Percentiles rank a stretch among this genome's conserved stretches.
Conservation (phyloP, 768 basidiomycete species). For the Rhodotorula graminis region DNA sequence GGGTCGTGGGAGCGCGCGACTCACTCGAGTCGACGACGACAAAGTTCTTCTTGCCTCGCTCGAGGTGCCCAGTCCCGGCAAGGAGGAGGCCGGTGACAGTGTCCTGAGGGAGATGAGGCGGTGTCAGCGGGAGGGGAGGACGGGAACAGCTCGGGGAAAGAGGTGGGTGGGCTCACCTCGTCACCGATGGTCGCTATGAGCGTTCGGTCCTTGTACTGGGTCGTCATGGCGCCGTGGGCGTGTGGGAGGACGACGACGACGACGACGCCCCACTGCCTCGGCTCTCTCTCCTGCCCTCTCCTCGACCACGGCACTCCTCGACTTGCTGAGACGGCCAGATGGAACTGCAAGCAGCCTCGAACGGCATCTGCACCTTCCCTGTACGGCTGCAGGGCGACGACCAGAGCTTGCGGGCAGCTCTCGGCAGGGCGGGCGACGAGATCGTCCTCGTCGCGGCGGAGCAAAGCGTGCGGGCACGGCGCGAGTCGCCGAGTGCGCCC, state of each 20-base stretch:
- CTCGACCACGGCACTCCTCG: too few species aligned
- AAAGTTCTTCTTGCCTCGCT: conserved; percentile 95
- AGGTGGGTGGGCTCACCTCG: conserved; percentile 58
- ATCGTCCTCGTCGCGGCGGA: conserved; percentile 6
- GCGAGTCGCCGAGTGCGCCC: background rate
- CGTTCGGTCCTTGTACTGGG: conserved; percentile 57
- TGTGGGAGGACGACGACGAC: background rate
- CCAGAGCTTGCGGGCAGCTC: background rate
- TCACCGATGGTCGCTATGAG: conserved; percentile 95
- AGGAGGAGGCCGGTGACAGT: conserved; percentile 92
- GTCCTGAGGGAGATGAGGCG: conserved; percentile 58
- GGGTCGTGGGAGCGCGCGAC: conserved; percentile 41
- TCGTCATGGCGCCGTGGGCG: background rate
- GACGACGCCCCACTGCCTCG: background rate
- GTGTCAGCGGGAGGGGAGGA: background rate
- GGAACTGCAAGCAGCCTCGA: background rate
- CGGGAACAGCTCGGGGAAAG: background rate
- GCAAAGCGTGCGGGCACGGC: background rate
- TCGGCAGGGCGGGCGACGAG: background rate
- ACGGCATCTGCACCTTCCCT: background rate
- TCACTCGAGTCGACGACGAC: conserved; percentile 86
- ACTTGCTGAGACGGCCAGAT: background rate
- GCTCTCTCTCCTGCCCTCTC: too few species aligned
- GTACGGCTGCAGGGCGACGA: background rate
- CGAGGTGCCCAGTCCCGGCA: conserved; percentile 89